Evolutionary conservation across 352 stramenopile genomes (phyloP).

Genomic region (Pythium dissotocum): DNA sequence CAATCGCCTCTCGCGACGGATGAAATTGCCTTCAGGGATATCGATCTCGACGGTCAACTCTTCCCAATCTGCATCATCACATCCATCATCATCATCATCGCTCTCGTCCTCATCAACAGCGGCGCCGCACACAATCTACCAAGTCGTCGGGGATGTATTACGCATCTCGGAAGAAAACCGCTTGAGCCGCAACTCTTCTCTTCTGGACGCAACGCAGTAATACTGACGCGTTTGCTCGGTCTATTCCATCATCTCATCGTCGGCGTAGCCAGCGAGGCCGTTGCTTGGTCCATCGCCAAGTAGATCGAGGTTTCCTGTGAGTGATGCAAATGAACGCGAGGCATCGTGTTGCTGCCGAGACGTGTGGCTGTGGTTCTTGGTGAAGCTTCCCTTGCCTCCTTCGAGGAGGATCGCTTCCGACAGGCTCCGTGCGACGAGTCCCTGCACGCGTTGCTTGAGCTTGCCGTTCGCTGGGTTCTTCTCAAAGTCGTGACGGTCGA

Average conservation of each 20-base stretch:
- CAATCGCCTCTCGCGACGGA: background rate
- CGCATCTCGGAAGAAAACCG: conserved; percentile 35
- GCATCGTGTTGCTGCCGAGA: conserved; percentile 5
- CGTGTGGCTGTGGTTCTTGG: background rate
- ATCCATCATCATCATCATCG: background rate
- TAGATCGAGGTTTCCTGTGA: conserved; percentile 23
- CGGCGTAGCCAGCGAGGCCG: conserved; percentile 21
- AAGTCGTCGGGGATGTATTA: conserved; percentile 42
- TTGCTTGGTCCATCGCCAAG: conserved; percentile 1
- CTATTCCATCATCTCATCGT: conserved; percentile 38
- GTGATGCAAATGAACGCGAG: conserved; percentile 17
- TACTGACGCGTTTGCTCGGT: background rate
- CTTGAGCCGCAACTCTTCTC: conserved; percentile 16
- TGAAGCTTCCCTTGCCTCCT: conserved; percentile 17
- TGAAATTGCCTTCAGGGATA: background rate
- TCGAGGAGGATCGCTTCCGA: conserved; percentile 61
- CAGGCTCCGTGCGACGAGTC: conserved; percentile 54
- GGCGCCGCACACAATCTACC: conserved; percentile 26
- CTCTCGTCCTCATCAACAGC: background rate
- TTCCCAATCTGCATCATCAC: background rate
- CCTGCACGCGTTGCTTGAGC: conserved; percentile 53
- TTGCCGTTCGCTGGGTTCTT: conserved; percentile 41
- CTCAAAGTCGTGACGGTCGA: conserved; percentile 57
- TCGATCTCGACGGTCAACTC: background rate
- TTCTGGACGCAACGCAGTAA: conserved; percentile 8